These are phyloP conservation scores for Irineochytrium annulatum DNA, from an alignment of 192 early-diverging fungal species.

Conservation along the genomic window DNA sequence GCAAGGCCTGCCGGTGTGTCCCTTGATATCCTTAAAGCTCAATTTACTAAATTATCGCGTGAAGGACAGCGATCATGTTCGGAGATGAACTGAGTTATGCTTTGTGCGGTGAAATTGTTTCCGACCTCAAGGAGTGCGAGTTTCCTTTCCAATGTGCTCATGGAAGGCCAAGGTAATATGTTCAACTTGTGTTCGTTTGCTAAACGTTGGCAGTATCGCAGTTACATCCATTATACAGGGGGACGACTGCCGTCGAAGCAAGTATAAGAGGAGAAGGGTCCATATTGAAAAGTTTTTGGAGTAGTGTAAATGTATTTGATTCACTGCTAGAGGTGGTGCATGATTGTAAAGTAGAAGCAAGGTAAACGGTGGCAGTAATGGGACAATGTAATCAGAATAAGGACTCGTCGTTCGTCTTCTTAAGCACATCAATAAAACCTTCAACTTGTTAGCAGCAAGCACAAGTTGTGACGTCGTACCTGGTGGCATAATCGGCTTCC, in stretches of 20 bases:
- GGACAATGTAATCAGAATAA: slow-evolving; percentile 33
- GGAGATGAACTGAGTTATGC: slow-evolving; percentile 50
- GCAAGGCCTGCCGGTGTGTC: slow-evolving; percentile 63
- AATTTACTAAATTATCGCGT: slow-evolving; percentile 5
- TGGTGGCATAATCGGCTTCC: slow-evolving; percentile 57
- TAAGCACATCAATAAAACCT: slow-evolving; percentile 71
- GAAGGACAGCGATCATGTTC: slow-evolving; percentile 71
- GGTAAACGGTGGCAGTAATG: too few relatives aligned
- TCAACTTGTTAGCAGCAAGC: too few relatives aligned
- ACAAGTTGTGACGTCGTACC: too few relatives aligned
- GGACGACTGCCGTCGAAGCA: too few relatives aligned
- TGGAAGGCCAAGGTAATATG: slow-evolving; percentile 45
- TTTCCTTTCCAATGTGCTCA: slow-evolving; percentile 47
- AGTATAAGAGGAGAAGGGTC: too few relatives aligned
- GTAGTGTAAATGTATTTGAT: too few relatives aligned
- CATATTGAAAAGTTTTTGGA: too few relatives aligned
- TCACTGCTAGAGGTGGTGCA: too few relatives aligned
- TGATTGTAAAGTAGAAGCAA: too few relatives aligned
- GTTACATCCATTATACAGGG: too few relatives aligned
- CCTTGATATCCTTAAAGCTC: not conserved
- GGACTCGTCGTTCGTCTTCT: slow-evolving; percentile 60
- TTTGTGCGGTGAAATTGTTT: slow-evolving; percentile 51
- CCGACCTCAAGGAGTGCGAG: slow-evolving; percentile 44
- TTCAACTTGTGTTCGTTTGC: too few relatives aligned
- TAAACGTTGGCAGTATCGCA: too few relatives aligned